These are phyloP conservation scores for Elongisporangium anandrum DNA, from an alignment of 352 stramenopile species.

Conservation along the genomic window DNA sequence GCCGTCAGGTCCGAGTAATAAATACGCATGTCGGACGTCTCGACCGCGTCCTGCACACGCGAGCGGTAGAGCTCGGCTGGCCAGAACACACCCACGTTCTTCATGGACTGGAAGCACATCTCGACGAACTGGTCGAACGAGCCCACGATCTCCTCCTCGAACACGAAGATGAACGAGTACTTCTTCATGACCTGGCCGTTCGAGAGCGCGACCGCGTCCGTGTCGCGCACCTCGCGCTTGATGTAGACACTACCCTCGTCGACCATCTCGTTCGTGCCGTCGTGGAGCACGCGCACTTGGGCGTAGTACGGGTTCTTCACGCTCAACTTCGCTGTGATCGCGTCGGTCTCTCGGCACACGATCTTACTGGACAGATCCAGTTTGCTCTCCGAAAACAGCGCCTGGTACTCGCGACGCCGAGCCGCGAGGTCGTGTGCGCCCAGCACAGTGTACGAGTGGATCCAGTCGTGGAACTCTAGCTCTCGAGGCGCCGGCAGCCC, in stretches of 20 bases:
- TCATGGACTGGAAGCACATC: slow-evolving; percentile 39
- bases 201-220: slow-evolving; percentile 8
- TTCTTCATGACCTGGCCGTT: slow-evolving; percentile 61
- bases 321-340: slow-evolving; percentile 18
- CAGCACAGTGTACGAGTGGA: slow-evolving; percentile 67
- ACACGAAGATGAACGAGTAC: slow-evolving; percentile 62
- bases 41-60: slow-evolving; percentile 26
- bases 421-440: slow-evolving; percentile 17
- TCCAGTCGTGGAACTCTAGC: slow-evolving; percentile 70
- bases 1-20: slow-evolving; percentile 45
- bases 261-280: slow-evolving; percentile 35
- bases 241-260: slow-evolving; percentile 26
- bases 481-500: slow-evolving; percentile 35
- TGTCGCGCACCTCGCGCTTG: slow-evolving; percentile 27
- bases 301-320: slow-evolving; percentile 27
- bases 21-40: slow-evolving; percentile 24
- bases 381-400: slow-evolving; percentile 50
- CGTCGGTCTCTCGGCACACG: slow-evolving; percentile 48
- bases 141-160: slow-evolving; percentile 27
- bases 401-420: slow-evolving; percentile 40
- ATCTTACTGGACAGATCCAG: slow-evolving; percentile 53
- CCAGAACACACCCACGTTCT: slow-evolving; percentile 55
- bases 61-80: slow-evolving; percentile 33
- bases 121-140: slow-evolving; percentile 39
- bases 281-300: slow-evolving; percentile 41